Percentiles rank a stretch among this genome's conserved stretches.
These are phyloP conservation scores for Phaffomyces antillensis DNA, from an alignment of 805 yeast genomes.

Conservation along the genomic window DNA sequence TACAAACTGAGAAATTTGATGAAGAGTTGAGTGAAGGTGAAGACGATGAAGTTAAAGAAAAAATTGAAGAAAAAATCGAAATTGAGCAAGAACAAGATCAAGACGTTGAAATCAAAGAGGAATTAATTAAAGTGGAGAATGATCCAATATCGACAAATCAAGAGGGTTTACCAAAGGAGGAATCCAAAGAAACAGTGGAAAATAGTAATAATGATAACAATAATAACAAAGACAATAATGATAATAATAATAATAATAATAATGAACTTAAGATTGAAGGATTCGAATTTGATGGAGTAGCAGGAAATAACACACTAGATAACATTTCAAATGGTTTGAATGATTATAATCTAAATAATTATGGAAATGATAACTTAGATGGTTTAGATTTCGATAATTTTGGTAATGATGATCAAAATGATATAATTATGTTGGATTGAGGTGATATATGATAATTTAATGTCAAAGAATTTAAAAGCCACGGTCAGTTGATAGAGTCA, in stretches of 20 bases:
- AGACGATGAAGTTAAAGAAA: conserved; percentile 6
- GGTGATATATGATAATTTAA: too few relatives aligned
- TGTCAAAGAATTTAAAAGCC: too few relatives aligned
- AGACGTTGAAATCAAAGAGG: background rate
- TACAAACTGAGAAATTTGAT: conserved; percentile 4
- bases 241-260: too few relatives aligned
- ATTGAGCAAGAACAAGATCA: background rate
- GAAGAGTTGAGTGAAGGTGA: conserved; percentile 11
- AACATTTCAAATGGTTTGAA: conserved; percentile 1
- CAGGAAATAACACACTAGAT: conserved; percentile 4
- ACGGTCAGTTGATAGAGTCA: too few relatives aligned
- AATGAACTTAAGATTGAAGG: background rate
- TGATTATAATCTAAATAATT: conserved; percentile 5
- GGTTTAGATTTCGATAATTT: conserved; percentile 11
- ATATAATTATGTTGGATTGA: conserved; percentile 12
- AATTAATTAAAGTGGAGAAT: background rate
- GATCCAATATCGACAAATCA: too few relatives aligned
- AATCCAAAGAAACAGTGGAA: background rate
- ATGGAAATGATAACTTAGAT: conserved; percentile 8
- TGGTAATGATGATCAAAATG: conserved; percentile 7
- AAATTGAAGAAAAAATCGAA: conserved; percentile 1
- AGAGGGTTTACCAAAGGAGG: too few relatives aligned
- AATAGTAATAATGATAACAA: too few relatives aligned
- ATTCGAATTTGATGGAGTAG: background rate
- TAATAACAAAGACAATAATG: too few relatives aligned